Evolutionary conservation across 495 filamentous ascomycete genomes (phyloP).

Genomic region (Penicillium pancosmium): DNA sequence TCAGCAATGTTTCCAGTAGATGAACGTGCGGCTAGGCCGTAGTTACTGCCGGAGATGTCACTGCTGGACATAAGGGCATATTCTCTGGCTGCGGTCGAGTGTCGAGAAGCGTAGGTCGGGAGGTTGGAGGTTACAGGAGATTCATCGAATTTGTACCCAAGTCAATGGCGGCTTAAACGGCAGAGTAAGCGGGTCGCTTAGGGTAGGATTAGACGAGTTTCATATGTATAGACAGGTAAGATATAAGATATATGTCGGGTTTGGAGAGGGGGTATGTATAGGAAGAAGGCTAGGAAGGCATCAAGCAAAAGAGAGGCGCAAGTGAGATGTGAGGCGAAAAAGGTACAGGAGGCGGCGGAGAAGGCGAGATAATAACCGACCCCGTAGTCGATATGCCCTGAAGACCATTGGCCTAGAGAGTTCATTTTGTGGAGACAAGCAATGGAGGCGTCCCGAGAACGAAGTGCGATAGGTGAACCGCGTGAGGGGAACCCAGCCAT

Average conservation of each 20-base stretch:
- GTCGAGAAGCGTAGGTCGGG: not conserved
- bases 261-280: not conserved
- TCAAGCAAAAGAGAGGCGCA: not conserved
- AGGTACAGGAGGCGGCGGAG: constrained; percentile 3
- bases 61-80: constrained; percentile 30
- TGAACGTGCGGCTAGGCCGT: constrained; percentile 31
- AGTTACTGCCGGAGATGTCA: constrained; percentile 17
- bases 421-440: constrained; percentile 6
- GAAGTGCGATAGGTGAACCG: constrained; percentile 5
- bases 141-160: not conserved
- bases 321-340: not conserved
- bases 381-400: not conserved
- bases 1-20: constrained; percentile 12
- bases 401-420: constrained; percentile 7
- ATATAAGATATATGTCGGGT: not conserved
- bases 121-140: constrained; percentile 11
- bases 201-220: not conserved
- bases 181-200: not conserved
- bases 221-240: not conserved
- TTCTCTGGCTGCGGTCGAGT: constrained; percentile 9
- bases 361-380: constrained; percentile 10
- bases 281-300: constrained; percentile 1
- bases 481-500: constrained; percentile 5
- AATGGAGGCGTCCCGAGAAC: not conserved
- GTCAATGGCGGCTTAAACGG: not conserved